Conservation (phyloP, 169 alveolate species). For the Theileria equi region DNA sequence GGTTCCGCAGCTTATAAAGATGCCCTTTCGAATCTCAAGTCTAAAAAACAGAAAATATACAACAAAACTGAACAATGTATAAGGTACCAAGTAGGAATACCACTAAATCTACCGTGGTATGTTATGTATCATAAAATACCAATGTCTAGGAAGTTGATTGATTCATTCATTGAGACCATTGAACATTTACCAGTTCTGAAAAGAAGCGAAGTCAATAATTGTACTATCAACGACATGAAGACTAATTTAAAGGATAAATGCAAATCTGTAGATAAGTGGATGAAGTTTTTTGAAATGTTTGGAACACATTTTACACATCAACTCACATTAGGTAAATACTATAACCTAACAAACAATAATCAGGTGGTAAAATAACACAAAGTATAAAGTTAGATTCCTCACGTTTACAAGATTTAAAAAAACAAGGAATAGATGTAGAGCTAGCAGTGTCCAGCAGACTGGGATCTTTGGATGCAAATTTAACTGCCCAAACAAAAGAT, state of each 20-base stretch:
- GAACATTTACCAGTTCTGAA: constrained; percentile 11
- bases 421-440: constrained; percentile 44
- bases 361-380: constrained; percentile 63
- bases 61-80: constrained; percentile 43
- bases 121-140: neutral
- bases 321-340: constrained; percentile 40
- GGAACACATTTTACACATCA: constrained; percentile 64
- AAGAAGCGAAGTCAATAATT: constrained; percentile 1
- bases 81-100: constrained; percentile 62
- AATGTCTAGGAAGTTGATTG: constrained; percentile 36
- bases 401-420: constrained; percentile 17
- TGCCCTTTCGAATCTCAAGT: constrained; percentile 22
- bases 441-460: constrained; percentile 14
- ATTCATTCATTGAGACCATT: constrained; percentile 21
- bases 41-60: constrained; percentile 38
- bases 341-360: neutral
- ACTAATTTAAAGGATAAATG: constrained; percentile 18
- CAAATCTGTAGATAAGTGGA: constrained; percentile 41
- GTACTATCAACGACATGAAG: constrained; percentile 22
- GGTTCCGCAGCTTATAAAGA: constrained; percentile 56
- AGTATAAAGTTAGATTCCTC: constrained; percentile 21
- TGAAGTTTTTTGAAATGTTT: constrained; percentile 46
- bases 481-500: neutral
- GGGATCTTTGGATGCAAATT: constrained; percentile 26
- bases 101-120: constrained; percentile 53